Base-by-base conservation (phyloP, 768 basidiomycete genomes). In the Phylloporus sp. region DNA sequence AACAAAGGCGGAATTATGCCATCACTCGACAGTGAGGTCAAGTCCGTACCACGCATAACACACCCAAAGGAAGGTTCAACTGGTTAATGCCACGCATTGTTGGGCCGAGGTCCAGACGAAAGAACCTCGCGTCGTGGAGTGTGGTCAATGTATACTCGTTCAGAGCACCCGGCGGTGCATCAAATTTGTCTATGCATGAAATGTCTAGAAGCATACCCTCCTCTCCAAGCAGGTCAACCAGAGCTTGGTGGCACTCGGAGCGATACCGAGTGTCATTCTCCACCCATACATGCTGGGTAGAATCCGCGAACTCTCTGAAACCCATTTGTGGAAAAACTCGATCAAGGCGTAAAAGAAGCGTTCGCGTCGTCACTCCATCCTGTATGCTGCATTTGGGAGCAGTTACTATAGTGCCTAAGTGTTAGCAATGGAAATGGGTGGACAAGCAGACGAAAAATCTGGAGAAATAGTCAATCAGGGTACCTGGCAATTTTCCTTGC, bases 61-160 rank as follows among this genome's bases (percentile, higher is more conserved):
- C 71, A 15, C 63, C 60, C 22, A 68, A 65, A 37, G 63, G 71
- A 17, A 82, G 52, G 55, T 80, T 79, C 7, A 82, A 64, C 5
- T 78, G 76, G 38, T 75, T 73, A 48, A 72, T 70, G 42, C 77
- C 70, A 10, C 57, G 52, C 44, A 80, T 60, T 13, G 79, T 77
- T 13, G 71, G 68, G 1, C 70, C 68, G 41, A 84, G 63, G 18
- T 68, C 60, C n/a, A 82, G 66, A 38, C 57, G 59, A 7, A 62
- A 60, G 32, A 82, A 63, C 47, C 74, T 71, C 3, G 76, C 74
- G 13, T 63, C 68, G 24, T 76, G 64, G n/a, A 82, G 67, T 0
- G 73, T 54, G 15, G 71, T 53, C 38, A 82, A 61, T 7, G 75
- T 65, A 7, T 63, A 70, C 22, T 69, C 58, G 52, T 71, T 78